These are phyloP conservation scores for Gnaphalium uliginosum DNA, from an alignment of 129 eudicot genomes.

Conservation along the genomic window DNA sequence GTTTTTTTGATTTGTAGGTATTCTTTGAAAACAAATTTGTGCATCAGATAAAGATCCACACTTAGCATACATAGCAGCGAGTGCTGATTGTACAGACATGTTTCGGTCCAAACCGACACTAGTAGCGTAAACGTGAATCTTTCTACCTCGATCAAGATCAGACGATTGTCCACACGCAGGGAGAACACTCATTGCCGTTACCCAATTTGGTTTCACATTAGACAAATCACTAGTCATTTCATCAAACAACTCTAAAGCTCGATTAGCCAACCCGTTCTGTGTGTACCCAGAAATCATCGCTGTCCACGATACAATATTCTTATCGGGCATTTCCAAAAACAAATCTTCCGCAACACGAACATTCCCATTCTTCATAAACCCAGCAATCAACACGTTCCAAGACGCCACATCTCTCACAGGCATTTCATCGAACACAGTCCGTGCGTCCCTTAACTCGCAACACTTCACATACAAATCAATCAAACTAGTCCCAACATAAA, in stretches of 20 bases:
- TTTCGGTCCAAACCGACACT: conserved; percentile 50
- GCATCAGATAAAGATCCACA: conserved; percentile 77
- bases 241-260: conserved; percentile 59
- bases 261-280: conserved; percentile 62
- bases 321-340: conserved; percentile 48
- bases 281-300: conserved; percentile 82
- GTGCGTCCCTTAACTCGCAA: not conserved
- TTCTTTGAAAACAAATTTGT: conserved; percentile 45
- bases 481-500: conserved; percentile 2
- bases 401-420: conserved; percentile 39
- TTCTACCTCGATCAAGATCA: conserved; percentile 60
- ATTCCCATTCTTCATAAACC: conserved; percentile 58
- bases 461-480: conserved; percentile 41
- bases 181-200: conserved; percentile 70
- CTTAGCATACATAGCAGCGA: conserved; percentile 77
- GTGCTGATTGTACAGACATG: conserved; percentile 55
- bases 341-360: conserved; percentile 45
- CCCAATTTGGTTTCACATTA: conserved; percentile 70
- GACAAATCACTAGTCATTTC: conserved; percentile 47
- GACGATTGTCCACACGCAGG: conserved; percentile 76
- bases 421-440: conserved; percentile 9
- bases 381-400: conserved; percentile 72
- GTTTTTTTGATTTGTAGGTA: conserved; percentile 32
- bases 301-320: conserved; percentile 76
- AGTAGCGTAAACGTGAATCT: conserved; percentile 52